phyloP scores from a whole-genome alignment of 164 flowering plant genomes.

The Amborella trichopoda region DNA sequence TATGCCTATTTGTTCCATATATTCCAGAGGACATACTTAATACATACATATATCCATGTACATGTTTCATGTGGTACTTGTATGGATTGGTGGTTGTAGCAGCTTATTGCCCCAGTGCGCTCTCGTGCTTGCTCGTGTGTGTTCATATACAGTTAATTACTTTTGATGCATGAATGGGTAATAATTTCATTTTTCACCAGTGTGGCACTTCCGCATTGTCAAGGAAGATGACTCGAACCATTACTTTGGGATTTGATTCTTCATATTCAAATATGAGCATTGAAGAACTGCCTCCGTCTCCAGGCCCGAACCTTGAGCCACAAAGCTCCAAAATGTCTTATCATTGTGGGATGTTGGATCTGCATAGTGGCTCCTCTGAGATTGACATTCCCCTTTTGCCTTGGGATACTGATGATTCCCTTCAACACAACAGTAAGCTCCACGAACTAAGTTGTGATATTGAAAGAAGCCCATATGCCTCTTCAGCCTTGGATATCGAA shows the following conservation, averaged over 20 bases:
- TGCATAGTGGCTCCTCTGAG: too few species aligned
- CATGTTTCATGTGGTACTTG: background rate
- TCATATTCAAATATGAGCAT: conserved; percentile 8
- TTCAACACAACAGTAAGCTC: too few species aligned
- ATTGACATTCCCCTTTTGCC: too few species aligned
- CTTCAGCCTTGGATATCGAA: too few species aligned
- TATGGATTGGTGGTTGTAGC: background rate
- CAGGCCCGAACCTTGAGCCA: conserved; percentile 6
- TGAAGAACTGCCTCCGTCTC: conserved; percentile 7
- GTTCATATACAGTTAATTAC: too few species aligned
- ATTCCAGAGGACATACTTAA: background rate
- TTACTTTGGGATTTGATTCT: conserved; percentile 7
- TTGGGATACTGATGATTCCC: too few species aligned
- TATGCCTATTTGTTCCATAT: background rate
- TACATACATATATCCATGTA: background rate
- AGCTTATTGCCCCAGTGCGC: background rate
- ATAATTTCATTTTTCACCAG: conserved; percentile 10
- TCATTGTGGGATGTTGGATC: too few species aligned
- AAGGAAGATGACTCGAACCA: conserved; percentile 3
- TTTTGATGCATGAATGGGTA: too few species aligned
- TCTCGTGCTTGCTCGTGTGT: too few species aligned
- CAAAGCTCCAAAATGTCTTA: too few species aligned
- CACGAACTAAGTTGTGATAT: too few species aligned
- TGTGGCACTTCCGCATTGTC: conserved; percentile 2
- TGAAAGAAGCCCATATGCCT: too few species aligned